Base-by-base conservation (phyloP, 805 yeast genomes). In the Clavispora santaluciae region DNA sequence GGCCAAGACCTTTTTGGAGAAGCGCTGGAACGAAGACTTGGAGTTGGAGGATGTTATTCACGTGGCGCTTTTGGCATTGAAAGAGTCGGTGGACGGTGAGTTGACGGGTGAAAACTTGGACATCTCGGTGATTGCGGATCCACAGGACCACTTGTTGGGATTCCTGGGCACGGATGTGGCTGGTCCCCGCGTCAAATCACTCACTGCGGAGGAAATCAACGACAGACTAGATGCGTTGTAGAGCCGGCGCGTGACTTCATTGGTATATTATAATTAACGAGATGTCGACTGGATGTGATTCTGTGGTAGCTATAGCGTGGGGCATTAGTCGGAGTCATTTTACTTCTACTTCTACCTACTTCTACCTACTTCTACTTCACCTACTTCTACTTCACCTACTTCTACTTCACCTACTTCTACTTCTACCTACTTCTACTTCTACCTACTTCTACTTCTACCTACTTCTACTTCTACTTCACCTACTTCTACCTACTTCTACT, bases 41-140 rank as follows among this genome's bases (percentile, higher is more conserved):
- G 99, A 93, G 68, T 74, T 93, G 48, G 99, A 93, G 68, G 99
- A 93, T 62, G 99, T 98, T 38, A 87, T 93, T 50, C 98, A 93
- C 64, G 93, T 91, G 59, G 96, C 98, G 1, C 72, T 93, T 35
- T 71, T 93, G 55, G 93, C 99, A 4, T 73, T 93, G 61, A 93
- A 93, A 64, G 99, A 93, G 66, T 81, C 95, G 20, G 91, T 93
- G 38, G 99, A 93, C 63, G 99, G 99, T 42, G 99, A 93, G 59
- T 86, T 93, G 79, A 89, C 85, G 48, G 98, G 98, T 36, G 95
- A 89, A 51, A 90, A 95, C 35, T 91, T 93, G 49, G 99, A 93
- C 64, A 86, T 93, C 44, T 83, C 91, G 18, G 75, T 93, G 30
- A 81, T 93, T 39, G 90, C 96, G 41, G 83, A 79, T 38, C 85